Evolutionary conservation across 2,329 filamentous ascomycete species (phyloP), one percentile per base, ranked within the genome.

Genomic region (Diaporthe nobilis): DNA sequence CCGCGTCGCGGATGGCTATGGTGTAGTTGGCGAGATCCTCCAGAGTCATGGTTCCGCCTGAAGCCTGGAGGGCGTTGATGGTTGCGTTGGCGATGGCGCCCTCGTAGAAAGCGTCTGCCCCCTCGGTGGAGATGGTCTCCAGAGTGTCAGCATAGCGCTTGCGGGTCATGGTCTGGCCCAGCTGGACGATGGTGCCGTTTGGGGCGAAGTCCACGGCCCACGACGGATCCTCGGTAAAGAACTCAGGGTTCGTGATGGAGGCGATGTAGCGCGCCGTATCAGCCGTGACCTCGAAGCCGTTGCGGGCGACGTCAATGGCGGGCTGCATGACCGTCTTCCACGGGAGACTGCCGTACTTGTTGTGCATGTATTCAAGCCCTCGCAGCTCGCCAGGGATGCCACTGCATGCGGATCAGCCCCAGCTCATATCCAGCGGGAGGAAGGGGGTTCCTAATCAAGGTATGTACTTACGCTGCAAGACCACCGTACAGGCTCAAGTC

Each of bases 171-270:
- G 85, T 93, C 78, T 97, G 94, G n/a, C 93, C 93, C 3, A 94
- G 82, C 28, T 87, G 86, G 1, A 96, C 80, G 1, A 91, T 85
- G 2, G 87, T 91, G 4, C 94, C 95, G 75, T 93, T 90, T 0
- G 94, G 94, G 2, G 95, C 95, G 83, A 98, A 98, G 82, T 98
- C 95, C 39, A 95, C 85, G 0, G 95, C 94, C 93, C 95, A 98
- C 0, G 90, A 88, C 0, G 93, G 91, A 76, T 97, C 90, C 0
- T 92, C 86, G 3, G 90, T 88, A 0, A 98, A 84, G 81, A 97
- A 97, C 78, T 92, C 70, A 22, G 79, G 89, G 67, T 88, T 84
- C 10, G 86, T 79, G 75, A 81, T 81, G 82, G 75, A 85, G n/a
- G 87, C 82, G 89, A 97, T 96, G 80, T 94, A 94, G 22, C 84